phyloP scores from a whole-genome alignment of 2,329 filamentous ascomycete genomes.

The Graphium sp. region DNA sequence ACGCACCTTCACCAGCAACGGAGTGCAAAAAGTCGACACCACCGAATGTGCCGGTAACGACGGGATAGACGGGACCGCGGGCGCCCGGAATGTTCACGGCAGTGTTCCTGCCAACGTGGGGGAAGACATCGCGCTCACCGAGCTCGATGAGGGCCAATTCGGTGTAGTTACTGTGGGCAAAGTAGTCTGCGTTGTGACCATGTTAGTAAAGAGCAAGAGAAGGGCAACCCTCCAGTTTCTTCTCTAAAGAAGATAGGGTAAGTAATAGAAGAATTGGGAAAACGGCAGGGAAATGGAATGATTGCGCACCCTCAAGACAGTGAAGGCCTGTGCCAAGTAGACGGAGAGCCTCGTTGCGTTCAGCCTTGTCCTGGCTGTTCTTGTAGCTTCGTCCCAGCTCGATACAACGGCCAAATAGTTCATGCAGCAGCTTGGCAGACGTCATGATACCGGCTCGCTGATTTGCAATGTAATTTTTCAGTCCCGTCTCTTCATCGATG shows the following conservation, averaged over 20 bases:
- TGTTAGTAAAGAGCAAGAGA: not conserved
- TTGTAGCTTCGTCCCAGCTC: conserved; percentile 62
- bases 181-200: conserved; percentile 57
- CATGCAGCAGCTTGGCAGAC: conserved; percentile 60
- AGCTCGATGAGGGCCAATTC: conserved; percentile 80
- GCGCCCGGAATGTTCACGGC: conserved; percentile 52
- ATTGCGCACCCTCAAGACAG: conserved; percentile 54
- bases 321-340: conserved; percentile 78
- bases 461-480: conserved; percentile 93
- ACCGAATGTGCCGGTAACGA: conserved; percentile 84
- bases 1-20: conserved; percentile 49
- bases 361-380: conserved; percentile 38
- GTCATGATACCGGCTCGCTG: conserved; percentile 66
- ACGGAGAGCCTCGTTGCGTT: conserved; percentile 74
- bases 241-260: no score
- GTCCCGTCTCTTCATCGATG: conserved; percentile 56
- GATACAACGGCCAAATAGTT: conserved; percentile 57
- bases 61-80: conserved; percentile 52
- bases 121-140: conserved; percentile 67
- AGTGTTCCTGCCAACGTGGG: conserved; percentile 69
- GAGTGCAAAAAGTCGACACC: conserved; percentile 90
- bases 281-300: not conserved
- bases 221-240: no score
- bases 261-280: no score
- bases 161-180: conserved; percentile 85